Evolutionary conservation across 2,329 filamentous ascomycete genomes (phyloP), one percentile per base, ranked within the genome.

Genomic region (Paraconiothyrium brasiliense): DNA sequence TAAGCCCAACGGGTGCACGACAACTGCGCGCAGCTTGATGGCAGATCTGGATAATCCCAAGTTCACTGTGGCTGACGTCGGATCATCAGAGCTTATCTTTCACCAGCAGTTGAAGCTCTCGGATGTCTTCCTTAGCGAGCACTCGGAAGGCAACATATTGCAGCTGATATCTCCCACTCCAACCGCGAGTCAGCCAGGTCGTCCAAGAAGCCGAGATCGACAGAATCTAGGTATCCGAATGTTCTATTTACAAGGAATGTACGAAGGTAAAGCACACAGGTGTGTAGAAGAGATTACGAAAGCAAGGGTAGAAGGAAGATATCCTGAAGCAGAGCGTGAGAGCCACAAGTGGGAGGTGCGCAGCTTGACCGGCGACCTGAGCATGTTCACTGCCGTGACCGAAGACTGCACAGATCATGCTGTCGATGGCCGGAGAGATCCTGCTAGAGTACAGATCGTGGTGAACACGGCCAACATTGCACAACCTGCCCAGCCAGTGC

Each of bases 231-330:
- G 74, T 11, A 68, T 76, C 27, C 74, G 76, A 27, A 78, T 81
- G 67, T 91, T 97, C 72, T 79, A 90, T 44, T 84, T 97, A 1
- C 87, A 90, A 54, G 92, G 92, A 56, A 81, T 86, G 8, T 94
- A 94, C 70, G 92, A 97, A 73, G 89, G 89, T 30, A 94, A 90
- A 75, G 92, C 91, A 1, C 82, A 84, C 20, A 92, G 90, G 63
- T 89, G 92, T 79, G 88, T 89, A 32, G 94, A 98, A 78, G 95
- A 98, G 66, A 84, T 97, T 13, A 88, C 89, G 51, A 96, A 94
- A 79, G 93, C 94, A 9, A 89, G 90, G 66, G 88, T 97, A 14
- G 94, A 97, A 78, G 91, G 89, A 6, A 87, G 94, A 11, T 97
- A 96, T 71, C 82, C 91, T 0, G 93, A 97, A 75, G 77, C 83